Conservation (phyloP, 768 basidiomycete species). For the Boletales sp. region DNA sequence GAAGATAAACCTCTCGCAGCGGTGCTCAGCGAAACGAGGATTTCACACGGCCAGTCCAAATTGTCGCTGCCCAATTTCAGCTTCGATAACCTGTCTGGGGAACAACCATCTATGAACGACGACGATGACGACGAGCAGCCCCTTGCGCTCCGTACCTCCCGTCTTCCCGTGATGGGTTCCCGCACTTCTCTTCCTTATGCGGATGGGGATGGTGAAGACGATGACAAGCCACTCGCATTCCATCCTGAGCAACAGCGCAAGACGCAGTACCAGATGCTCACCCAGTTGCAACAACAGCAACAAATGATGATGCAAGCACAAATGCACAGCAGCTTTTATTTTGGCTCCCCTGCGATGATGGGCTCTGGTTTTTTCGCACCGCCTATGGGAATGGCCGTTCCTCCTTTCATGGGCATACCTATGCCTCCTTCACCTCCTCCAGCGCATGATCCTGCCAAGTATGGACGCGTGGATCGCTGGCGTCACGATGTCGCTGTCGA, state of each 20-base stretch:
- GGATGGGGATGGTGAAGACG: constrained; percentile 54
- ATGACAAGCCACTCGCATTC: constrained; percentile 65
- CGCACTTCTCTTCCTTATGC: constrained; percentile 24
- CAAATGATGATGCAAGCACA: constrained; percentile 77
- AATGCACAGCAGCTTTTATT: constrained; percentile 72
- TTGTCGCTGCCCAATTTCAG: constrained; percentile 42
- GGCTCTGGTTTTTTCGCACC: constrained; percentile 63
- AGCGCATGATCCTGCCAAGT: constrained; percentile 61
- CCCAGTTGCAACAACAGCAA: constrained; percentile 50
- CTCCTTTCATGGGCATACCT: constrained; percentile 39
- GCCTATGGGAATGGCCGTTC: constrained; percentile 45
- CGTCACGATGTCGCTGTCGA: constrained; percentile 74
- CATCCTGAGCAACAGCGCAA: constrained; percentile 80
- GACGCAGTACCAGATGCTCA: constrained; percentile 47
- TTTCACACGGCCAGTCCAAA: constrained; percentile 41
- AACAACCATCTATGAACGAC: constrained; percentile 31
- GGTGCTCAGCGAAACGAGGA: constrained; percentile 47
- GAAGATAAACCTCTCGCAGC: constrained; percentile 61
- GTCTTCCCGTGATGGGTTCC: constrained; percentile 27
- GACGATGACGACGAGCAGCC: constrained; percentile 65
- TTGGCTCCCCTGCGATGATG: constrained; percentile 65
- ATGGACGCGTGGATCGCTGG: constrained; percentile 75
- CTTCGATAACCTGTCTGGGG: constrained; percentile 32
- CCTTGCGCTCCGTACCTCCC: constrained; percentile 65
- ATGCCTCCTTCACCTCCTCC: constrained; percentile 57